Conservation (phyloP, 371 early-diverging fungal genomes). For the Apophysomyces trapeziformis region DNA sequence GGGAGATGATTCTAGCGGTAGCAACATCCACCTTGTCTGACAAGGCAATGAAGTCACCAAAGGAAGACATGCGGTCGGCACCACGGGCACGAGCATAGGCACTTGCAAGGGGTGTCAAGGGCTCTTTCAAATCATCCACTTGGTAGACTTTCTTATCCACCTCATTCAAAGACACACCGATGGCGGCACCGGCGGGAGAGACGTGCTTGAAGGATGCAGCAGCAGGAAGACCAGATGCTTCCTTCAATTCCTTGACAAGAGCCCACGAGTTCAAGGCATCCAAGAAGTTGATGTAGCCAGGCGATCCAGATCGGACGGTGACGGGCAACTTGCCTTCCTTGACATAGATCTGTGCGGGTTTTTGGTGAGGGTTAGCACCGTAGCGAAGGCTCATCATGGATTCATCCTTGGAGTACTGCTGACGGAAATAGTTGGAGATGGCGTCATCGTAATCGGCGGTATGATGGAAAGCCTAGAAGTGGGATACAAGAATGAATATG, state of each 20-base stretch:
- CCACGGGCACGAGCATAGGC: conserved; percentile 91
- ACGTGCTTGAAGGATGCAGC: conserved; percentile 99
- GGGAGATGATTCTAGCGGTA: conserved; percentile 94
- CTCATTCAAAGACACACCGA: conserved; percentile 82
- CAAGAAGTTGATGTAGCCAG: conserved; percentile 97
- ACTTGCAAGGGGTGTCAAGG: conserved; percentile 75
- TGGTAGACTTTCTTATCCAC: conserved; percentile 90
- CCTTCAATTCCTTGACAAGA: conserved; percentile 88
- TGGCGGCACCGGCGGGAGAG: conserved; percentile 97
- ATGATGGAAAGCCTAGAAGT: conserved; percentile 83
- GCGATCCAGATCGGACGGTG: conserved; percentile 89
- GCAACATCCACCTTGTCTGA: conserved; percentile 87
- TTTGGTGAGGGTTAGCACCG: conserved; percentile 98
- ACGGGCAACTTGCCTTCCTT: conserved; percentile 88
- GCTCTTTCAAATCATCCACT: conserved; percentile 83
- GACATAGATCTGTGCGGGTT: conserved; percentile 92
- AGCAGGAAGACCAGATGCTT: conserved; percentile 64
- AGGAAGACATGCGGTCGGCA: conserved; percentile 98
- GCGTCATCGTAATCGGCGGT: conserved; percentile 96
- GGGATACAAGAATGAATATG: neutral
- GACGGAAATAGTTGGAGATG: conserved; percentile 93
- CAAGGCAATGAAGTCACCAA: conserved; percentile 97
- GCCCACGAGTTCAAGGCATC: conserved; percentile 98
- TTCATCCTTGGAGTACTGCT: conserved; percentile 75
- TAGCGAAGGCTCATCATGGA: conserved; percentile 90